These are phyloP conservation scores for Suaeda aralocaspica DNA, from an alignment of 148 eudicot species.

Conservation along the genomic window DNA sequence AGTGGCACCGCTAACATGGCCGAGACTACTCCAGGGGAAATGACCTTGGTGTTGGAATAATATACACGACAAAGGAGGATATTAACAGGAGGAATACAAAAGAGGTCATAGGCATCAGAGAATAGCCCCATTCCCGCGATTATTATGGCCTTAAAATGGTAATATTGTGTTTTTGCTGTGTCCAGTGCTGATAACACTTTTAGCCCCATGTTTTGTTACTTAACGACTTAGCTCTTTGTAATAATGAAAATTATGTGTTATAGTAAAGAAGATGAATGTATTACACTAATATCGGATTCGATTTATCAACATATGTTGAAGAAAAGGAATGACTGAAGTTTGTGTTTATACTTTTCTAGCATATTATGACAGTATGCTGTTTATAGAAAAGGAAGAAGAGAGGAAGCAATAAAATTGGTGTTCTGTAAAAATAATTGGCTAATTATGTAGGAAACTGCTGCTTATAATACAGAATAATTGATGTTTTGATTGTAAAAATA, in stretches of 20 bases:
- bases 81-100: slow-evolving; percentile 46
- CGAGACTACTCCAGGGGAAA: slow-evolving; percentile 25
- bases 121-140: slow-evolving; percentile 77
- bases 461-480: not conserved
- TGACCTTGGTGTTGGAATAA: slow-evolving; percentile 19
- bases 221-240: too few species aligned
- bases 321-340: too few species aligned
- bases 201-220: slow-evolving; percentile 35
- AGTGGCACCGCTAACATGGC: slow-evolving; percentile 38
- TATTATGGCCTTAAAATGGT: slow-evolving; percentile 64
- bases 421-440: not conserved
- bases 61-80: slow-evolving; percentile 47
- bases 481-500: not conserved
- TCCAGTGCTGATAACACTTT: slow-evolving; percentile 53
- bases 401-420: not conserved
- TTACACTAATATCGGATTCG: too few species aligned
- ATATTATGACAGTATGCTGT: too few species aligned
- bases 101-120: slow-evolving; percentile 67
- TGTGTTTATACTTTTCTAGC: too few species aligned
- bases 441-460: not conserved
- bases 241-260: too few species aligned
- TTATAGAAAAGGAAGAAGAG: not conserved
- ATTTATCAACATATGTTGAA: not conserved
- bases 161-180: slow-evolving; percentile 50
- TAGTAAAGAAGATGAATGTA: too few species aligned